These are phyloP conservation scores for Penicillium tannophilum DNA, from an alignment of 495 filamentous ascomycete genomes.

Conservation along the genomic window DNA sequence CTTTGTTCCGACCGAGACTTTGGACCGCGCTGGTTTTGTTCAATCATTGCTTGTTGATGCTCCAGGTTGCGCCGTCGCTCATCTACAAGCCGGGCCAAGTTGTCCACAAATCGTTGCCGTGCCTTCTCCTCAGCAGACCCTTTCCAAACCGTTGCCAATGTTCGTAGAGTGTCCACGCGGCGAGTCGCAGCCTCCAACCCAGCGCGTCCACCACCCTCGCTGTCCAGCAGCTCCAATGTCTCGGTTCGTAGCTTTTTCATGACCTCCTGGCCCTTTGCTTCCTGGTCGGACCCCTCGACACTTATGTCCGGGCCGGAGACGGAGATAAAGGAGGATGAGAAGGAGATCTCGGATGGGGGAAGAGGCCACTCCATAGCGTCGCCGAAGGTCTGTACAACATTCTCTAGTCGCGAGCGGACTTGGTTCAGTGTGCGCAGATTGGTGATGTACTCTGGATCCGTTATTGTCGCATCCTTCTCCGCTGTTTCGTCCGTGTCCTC, in stretches of 20 bases:
- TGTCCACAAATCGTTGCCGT: slow-evolving; percentile 77
- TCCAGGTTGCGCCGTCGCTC: slow-evolving; percentile 60
- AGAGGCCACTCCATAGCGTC: slow-evolving; percentile 93
- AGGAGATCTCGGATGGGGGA: slow-evolving; percentile 72
- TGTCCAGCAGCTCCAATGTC: slow-evolving; percentile 65
- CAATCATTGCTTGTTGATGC: slow-evolving; percentile 52
- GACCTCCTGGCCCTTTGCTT: slow-evolving; percentile 78
- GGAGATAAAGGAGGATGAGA: slow-evolving; percentile 76
- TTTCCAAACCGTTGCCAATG: slow-evolving; percentile 79
- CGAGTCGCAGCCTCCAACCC: slow-evolving; percentile 66
- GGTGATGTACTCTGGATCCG: slow-evolving; percentile 70
- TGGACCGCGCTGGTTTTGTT: slow-evolving; percentile 27
- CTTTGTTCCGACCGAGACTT: slow-evolving; percentile 30
- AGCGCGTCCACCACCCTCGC: slow-evolving; percentile 39
- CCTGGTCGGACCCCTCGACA: slow-evolving; percentile 62
- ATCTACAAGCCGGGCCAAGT: slow-evolving; percentile 62
- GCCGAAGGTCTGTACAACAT: slow-evolving; percentile 85
- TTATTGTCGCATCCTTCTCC: not conserved
- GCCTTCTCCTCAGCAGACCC: slow-evolving; percentile 93
- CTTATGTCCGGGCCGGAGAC: slow-evolving; percentile 75
- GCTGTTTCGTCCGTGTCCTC: slow-evolving; percentile 3
- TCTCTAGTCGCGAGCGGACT: slow-evolving; percentile 80
- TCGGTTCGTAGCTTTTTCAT: slow-evolving; percentile 69
- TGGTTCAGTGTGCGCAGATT: slow-evolving; percentile 79
- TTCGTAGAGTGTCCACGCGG: slow-evolving; percentile 72